Conservation (phyloP, 2,329 filamentous ascomycete species). For the Chaetothyriales sp. region DNA sequence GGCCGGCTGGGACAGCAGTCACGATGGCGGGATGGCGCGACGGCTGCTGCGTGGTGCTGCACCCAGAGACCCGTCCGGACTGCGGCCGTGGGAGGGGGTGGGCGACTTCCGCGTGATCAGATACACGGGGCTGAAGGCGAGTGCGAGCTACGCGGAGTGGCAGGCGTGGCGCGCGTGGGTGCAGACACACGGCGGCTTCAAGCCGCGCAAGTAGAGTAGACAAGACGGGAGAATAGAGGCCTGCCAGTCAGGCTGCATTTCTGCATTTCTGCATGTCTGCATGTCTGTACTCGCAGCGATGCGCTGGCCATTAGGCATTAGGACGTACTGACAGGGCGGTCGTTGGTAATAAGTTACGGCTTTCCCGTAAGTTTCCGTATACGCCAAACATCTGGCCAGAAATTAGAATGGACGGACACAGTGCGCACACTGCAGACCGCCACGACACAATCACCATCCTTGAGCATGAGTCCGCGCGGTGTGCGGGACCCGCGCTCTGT, state of each 20-base stretch:
- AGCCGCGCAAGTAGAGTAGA: background rate
- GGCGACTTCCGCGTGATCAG: constrained; percentile 58
- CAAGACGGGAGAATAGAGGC: too few relatives aligned
- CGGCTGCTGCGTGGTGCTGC: constrained; percentile 27
- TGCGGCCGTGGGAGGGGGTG: constrained; percentile 53
- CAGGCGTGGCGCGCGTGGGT: constrained; percentile 67
- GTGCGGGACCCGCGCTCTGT: constrained; percentile 3
- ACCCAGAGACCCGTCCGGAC: constrained; percentile 8
- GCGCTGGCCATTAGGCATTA: too few relatives aligned
- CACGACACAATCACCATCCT: background rate
- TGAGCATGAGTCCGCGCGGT: constrained; percentile 8
- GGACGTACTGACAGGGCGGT: too few relatives aligned
- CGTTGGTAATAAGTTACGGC: too few relatives aligned
- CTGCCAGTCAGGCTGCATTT: too few relatives aligned
- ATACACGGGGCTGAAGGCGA: constrained; percentile 74
- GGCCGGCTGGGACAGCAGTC: constrained; percentile 67
- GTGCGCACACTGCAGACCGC: too few relatives aligned
- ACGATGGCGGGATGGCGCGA: constrained; percentile 20
- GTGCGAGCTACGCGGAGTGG: constrained; percentile 56
- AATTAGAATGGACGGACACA: too few relatives aligned
- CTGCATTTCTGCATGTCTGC: too few relatives aligned
- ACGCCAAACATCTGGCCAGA: too few relatives aligned
- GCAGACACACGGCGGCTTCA: constrained; percentile 20
- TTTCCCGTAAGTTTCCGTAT: too few relatives aligned
- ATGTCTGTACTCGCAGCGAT: too few relatives aligned